Percentiles rank a stretch among this genome's conserved stretches.
Evolutionary conservation across 306 rosid species (phyloP).

Genomic region (Oemleria cerasiformis): DNA sequence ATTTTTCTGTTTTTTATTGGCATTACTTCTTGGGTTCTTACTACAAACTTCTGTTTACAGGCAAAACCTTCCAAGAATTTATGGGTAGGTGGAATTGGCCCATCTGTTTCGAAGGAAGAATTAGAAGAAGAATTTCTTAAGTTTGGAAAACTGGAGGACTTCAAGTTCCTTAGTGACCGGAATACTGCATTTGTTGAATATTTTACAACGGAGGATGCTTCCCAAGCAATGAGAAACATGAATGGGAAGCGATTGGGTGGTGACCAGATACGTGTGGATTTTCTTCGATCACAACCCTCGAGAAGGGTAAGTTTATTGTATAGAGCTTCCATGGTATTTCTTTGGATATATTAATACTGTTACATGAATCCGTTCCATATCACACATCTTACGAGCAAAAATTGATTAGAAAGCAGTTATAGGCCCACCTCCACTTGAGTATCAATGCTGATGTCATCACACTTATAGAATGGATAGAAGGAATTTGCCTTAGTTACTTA

Average conservation of each 20-base stretch:
- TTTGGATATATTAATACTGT: not conserved
- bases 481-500: not conserved
- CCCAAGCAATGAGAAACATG: conserved; percentile 84
- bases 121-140: conserved; percentile 74
- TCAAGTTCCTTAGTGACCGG: conserved; percentile 75
- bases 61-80: conserved; percentile 82
- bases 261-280: conserved; percentile 92
- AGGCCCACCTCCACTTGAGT: not conserved
- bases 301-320: conserved; percentile 57
- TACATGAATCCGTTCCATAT: not conserved
- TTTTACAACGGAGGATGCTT: conserved; percentile 78
- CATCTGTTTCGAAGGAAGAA: conserved; percentile 72
- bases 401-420: not conserved
- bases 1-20: not conserved
- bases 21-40: conserved; percentile 1
- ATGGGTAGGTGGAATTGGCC: conserved; percentile 98
- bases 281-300: conserved; percentile 69
- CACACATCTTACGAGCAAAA: not conserved
- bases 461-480: not conserved
- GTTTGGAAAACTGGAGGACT: conserved; percentile 86
- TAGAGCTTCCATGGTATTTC: conserved; percentile 16
- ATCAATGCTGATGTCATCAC: not conserved
- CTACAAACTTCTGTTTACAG: conserved; percentile 43
- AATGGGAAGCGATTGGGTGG: conserved; percentile 84
- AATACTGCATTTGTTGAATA: conserved; percentile 91